phyloP scores from a whole-genome alignment of 352 stramenopile species.

The Phytophthora crassamura region DNA sequence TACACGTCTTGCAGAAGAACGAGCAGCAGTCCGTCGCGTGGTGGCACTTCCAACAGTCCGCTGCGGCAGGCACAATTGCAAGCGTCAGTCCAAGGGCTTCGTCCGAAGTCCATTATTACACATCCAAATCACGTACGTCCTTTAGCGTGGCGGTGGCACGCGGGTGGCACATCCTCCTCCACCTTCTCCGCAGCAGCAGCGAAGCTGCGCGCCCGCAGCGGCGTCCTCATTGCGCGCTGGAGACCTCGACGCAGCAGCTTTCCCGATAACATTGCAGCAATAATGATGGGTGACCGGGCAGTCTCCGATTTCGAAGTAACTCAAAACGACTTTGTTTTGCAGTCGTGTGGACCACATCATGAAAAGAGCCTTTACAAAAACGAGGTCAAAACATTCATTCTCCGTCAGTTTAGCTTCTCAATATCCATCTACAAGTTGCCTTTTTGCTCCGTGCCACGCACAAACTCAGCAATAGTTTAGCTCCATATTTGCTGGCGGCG shows the following conservation, averaged over 20 bases:
- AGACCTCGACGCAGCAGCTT: slow-evolving; percentile 45
- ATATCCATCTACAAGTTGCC: too few species aligned
- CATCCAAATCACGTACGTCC: slow-evolving; percentile 24
- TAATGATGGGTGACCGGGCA: slow-evolving; percentile 18
- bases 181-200: slow-evolving; percentile 35
- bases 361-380: not conserved
- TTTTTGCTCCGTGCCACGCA: too few species aligned
- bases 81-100: slow-evolving; percentile 1
- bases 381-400: slow-evolving; percentile 11
- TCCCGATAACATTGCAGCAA: slow-evolving; percentile 23
- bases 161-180: slow-evolving; percentile 18
- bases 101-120: too few species aligned
- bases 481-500: slow-evolving; percentile 42
- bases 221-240: slow-evolving; percentile 23
- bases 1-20: slow-evolving; percentile 84
- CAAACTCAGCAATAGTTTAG: not conserved
- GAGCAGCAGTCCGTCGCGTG: slow-evolving; percentile 82
- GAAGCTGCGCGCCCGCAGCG: slow-evolving; percentile 26
- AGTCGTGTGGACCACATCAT: slow-evolving; percentile 18
- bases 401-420: not conserved
- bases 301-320: slow-evolving; percentile 10
- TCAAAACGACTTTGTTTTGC: too few species aligned
- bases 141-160: slow-evolving; percentile 17
- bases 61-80: slow-evolving; percentile 19
- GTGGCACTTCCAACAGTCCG: slow-evolving; percentile 86